Evolutionary conservation across 1,139 yeast genomes (phyloP), one percentile per base, ranked within the genome.

Genomic region (Yarrowia galli): DNA sequence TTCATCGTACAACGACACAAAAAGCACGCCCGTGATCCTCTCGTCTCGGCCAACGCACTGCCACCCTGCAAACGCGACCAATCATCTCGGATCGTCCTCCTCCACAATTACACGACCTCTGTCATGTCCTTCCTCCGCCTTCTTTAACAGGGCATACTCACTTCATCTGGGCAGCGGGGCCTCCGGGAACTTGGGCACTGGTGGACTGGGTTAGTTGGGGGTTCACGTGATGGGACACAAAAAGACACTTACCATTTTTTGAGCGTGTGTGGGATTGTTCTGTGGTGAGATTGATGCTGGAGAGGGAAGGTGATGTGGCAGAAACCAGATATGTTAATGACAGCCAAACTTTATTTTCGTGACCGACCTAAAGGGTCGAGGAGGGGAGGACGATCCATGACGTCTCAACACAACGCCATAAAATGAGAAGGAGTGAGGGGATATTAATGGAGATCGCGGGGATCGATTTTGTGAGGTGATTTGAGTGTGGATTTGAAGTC

Each of bases 151-250:
- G 43, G 18, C 45, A 58, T 58, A 58, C 64, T 58, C 51, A 58
- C 64, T 58, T 58, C 64, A 58, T 58, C 64, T 58, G 64, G 64
- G 64, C 64, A 58, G 64, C 64, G 51, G 64, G 64, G 64, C 64
- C 64, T 58, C 64, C 64, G 64, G 64, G 64, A 58, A 58, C 64
- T 43, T 58, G 64, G 28, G 51, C 64, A 40, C 64, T 58, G 32
- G 64, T 58, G 51, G 64, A 58, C 64, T 58, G 64, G 15, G 64
- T 58, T 58, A 58, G 64, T 58, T 15, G 9, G 64, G 16, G 16
- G 9, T 38, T 13, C 10, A 6, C 15, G 6, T 4, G 9, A 3
- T 3, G 25, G 15, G 28, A 13, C 18, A 12, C 23, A 40, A 6
- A 23, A 8, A 15, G n/a, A 28, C n/a, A 58, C 64, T 58, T 22